Evolutionary conservation across 2,329 filamentous ascomycete genomes (phyloP).

Genomic region (Aspergillus novofumigatus): DNA sequence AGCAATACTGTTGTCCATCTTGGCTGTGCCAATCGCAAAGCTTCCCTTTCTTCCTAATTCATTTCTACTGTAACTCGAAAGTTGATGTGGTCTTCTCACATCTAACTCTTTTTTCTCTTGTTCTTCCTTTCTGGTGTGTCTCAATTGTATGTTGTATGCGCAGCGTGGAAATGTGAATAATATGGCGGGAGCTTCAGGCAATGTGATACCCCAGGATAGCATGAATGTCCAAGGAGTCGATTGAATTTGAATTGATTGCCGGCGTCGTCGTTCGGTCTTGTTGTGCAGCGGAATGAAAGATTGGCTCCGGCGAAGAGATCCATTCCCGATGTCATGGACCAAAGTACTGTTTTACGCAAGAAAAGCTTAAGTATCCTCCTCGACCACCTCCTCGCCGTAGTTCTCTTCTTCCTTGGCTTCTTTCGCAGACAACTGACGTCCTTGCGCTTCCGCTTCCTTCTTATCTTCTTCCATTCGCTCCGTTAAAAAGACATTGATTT

Average conservation of each 20-base stretch:
- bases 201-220: constrained; percentile 37
- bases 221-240: constrained; percentile 19
- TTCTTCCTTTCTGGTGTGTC: constrained; percentile 7
- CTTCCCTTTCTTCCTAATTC: constrained; percentile 18
- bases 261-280: neutral
- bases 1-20: constrained; percentile 69
- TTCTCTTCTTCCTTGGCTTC: constrained; percentile 52
- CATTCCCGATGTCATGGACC: neutral
- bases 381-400: constrained; percentile 77
- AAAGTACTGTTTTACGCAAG: constrained; percentile 13
- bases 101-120: constrained; percentile 13
- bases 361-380: constrained; percentile 53
- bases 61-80: constrained; percentile 12
- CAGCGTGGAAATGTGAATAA: constrained; percentile 5
- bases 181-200: constrained; percentile 21
- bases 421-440: constrained; percentile 33
- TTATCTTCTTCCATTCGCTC: constrained; percentile 61
- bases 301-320: neutral
- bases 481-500: constrained; percentile 58
- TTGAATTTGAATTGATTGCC: constrained; percentile 1
- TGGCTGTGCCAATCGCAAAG: constrained; percentile 60
- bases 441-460: constrained; percentile 29
- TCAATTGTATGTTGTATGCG: constrained; percentile 7
- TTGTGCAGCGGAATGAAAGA: neutral
- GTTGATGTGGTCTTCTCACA: constrained; percentile 8